These are phyloP conservation scores for Debaryomyces castellii DNA, from an alignment of 805 yeast species.

Conservation along the genomic window DNA sequence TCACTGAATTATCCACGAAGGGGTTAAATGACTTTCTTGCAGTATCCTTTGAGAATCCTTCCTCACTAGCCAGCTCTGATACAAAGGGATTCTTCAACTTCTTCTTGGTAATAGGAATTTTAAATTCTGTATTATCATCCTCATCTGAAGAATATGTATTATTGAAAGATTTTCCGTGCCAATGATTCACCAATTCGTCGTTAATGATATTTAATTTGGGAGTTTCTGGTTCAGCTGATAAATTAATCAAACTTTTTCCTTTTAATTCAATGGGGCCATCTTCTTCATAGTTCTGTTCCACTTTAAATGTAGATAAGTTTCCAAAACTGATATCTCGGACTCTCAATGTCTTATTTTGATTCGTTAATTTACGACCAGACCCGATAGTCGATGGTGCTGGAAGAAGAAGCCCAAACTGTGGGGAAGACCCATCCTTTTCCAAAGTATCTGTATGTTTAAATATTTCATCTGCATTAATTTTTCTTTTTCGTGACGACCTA, in stretches of 20 bases:
- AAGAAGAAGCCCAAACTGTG: constrained; percentile 26
- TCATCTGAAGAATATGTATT: constrained; percentile 32
- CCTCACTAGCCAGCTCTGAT: constrained; percentile 12
- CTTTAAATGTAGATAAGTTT: constrained; percentile 22
- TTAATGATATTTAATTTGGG: constrained; percentile 32
- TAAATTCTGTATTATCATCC: constrained; percentile 12
- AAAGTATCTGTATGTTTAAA: constrained; percentile 9
- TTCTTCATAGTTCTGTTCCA: constrained; percentile 15
- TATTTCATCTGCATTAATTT: constrained; percentile 13
- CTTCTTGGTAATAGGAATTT: constrained; percentile 1
- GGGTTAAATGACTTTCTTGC: not conserved
- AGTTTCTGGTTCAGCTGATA: constrained; percentile 20
- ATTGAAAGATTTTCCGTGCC: constrained; percentile 37
- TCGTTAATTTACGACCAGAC: constrained; percentile 27
- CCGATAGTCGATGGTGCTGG: constrained; percentile 42
- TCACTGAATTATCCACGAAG: not conserved
- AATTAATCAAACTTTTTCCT: not conserved
- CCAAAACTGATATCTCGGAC: constrained; percentile 16
- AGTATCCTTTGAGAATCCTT: not conserved
- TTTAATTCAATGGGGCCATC: not conserved
- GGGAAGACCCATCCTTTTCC: constrained; percentile 1
- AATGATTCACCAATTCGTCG: constrained; percentile 30
- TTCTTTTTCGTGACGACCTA: constrained; percentile 14
- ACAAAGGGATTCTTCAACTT: constrained; percentile 26
- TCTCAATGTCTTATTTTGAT: constrained; percentile 5